These are phyloP conservation scores for Oryza coarctata DNA, from an alignment of 176 grass and related monocot species.

Conservation along the genomic window DNA sequence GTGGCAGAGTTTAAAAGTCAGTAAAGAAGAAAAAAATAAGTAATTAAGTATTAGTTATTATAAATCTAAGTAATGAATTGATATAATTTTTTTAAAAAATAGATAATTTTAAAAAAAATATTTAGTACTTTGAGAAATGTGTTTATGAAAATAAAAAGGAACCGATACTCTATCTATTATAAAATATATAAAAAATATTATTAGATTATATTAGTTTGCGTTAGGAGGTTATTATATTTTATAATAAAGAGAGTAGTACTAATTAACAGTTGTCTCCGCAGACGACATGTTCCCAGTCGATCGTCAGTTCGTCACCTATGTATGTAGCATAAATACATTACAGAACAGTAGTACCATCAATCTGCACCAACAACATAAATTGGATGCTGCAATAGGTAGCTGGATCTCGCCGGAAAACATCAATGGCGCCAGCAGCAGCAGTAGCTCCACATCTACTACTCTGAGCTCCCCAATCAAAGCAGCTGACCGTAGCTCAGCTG, in stretches of 20 bases:
- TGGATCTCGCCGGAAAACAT: conserved; percentile 40
- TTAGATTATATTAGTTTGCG: too few relatives aligned
- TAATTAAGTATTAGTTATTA: too few relatives aligned
- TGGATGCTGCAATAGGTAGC: conserved; percentile 31
- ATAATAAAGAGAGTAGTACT: too few relatives aligned
- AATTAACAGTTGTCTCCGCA: not conserved
- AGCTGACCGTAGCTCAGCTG: not conserved
- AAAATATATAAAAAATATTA: too few relatives aligned
- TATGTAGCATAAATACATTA: not conserved
- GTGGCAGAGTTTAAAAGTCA: not conserved
- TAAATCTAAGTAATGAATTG: too few relatives aligned
- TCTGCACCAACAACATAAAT: conserved; percentile 50
- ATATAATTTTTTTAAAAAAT: too few relatives aligned
- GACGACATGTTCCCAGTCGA: not conserved
- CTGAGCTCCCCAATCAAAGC: not conserved
- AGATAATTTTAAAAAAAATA: too few relatives aligned
- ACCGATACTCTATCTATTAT: too few relatives aligned
- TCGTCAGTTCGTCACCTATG: not conserved
- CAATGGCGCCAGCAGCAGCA: conserved; percentile 41
- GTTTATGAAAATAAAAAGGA: too few relatives aligned
- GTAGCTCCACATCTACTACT: not conserved
- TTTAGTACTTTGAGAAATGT: too few relatives aligned
- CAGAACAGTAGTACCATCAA: not conserved
- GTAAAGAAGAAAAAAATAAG: too few relatives aligned
- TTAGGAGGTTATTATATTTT: too few relatives aligned